phyloP scores from a whole-genome alignment of 2,329 filamentous ascomycete species.

The Lachnellula hyalina region DNA sequence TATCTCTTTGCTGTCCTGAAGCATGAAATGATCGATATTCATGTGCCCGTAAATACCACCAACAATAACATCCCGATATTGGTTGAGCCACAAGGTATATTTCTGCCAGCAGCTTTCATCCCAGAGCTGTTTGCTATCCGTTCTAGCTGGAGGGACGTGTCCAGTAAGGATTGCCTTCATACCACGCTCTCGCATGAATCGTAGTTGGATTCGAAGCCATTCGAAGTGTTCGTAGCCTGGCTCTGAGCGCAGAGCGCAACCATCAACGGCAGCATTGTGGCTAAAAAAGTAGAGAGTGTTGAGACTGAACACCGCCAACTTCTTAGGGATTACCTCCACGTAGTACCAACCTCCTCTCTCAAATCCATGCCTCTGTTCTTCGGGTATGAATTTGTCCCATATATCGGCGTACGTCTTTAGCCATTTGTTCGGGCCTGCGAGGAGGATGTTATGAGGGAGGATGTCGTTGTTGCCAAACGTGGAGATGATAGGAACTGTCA shows the following conservation, averaged over 20 bases:
- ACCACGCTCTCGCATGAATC: constrained; percentile 72
- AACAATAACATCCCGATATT: constrained; percentile 86
- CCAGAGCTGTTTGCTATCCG: constrained; percentile 80
- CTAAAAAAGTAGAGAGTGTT: constrained; percentile 97
- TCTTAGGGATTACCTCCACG: constrained; percentile 81
- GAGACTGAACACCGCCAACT: constrained; percentile 84
- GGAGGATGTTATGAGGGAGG: constrained; percentile 90
- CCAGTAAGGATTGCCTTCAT: constrained; percentile 95
- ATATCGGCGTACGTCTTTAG: constrained; percentile 70
- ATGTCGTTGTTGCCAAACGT: constrained; percentile 98
- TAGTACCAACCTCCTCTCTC: constrained; percentile 92
- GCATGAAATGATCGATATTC: constrained; percentile 96
- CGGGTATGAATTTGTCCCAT: constrained; percentile 84
- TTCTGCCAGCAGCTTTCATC: constrained; percentile 98
- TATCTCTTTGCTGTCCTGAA: constrained; percentile 79
- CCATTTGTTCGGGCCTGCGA: constrained; percentile 80
- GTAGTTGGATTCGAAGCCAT: constrained; percentile 86
- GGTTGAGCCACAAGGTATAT: constrained; percentile 83
- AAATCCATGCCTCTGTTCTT: constrained; percentile 87
- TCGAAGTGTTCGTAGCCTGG: constrained; percentile 94
- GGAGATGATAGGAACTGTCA: constrained; percentile 76
- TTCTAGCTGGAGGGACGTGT: constrained; percentile 87
- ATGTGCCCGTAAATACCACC: constrained; percentile 85
- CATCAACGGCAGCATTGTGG: constrained; percentile 88
- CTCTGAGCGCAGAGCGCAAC: constrained; percentile 71